Evolutionary conservation across 257 asterid species (phyloP).

Genomic region (Solanum clarkiae): DNA sequence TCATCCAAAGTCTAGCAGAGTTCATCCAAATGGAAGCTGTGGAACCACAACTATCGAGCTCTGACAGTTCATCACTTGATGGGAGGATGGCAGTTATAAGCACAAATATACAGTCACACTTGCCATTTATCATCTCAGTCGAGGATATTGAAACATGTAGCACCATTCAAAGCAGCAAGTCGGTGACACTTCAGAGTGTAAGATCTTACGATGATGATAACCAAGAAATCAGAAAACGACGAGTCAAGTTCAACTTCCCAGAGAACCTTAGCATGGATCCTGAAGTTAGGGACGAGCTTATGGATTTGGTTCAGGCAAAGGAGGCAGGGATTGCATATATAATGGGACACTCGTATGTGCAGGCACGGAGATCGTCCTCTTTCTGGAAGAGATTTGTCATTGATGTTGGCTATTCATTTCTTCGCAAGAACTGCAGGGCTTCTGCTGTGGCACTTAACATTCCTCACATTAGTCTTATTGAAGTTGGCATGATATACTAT

Average conservation of each 20-base stretch:
- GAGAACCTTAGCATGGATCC: conserved; percentile 49
- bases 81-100: conserved; percentile 97
- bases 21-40: conserved; percentile 90
- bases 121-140: conserved; percentile 33
- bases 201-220: conserved; percentile 68
- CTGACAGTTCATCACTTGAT: conserved; percentile 48
- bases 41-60: conserved; percentile 55
- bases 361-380: conserved; percentile 68
- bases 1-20: conserved; percentile 78
- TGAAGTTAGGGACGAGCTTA: conserved; percentile 63
- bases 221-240: conserved; percentile 54
- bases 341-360: conserved; percentile 83
- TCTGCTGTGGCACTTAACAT: conserved; percentile 86
- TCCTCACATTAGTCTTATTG: conserved; percentile 89
- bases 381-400: conserved; percentile 59
- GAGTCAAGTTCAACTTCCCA: conserved; percentile 50
- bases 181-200: conserved; percentile 51
- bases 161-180: conserved; percentile 58
- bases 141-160: conserved; percentile 20
- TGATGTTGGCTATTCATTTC: conserved; percentile 76
- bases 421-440: conserved; percentile 83
- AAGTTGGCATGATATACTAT: conserved; percentile 91
- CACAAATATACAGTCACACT: conserved; percentile 27
- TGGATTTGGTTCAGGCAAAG: conserved; percentile 72
- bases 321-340: conserved; percentile 90